Percentiles rank a stretch among this genome's conserved stretches.
Conservation (phyloP, 1,284 basidiomycete genomes). For the Puccinia polysora region DNA sequence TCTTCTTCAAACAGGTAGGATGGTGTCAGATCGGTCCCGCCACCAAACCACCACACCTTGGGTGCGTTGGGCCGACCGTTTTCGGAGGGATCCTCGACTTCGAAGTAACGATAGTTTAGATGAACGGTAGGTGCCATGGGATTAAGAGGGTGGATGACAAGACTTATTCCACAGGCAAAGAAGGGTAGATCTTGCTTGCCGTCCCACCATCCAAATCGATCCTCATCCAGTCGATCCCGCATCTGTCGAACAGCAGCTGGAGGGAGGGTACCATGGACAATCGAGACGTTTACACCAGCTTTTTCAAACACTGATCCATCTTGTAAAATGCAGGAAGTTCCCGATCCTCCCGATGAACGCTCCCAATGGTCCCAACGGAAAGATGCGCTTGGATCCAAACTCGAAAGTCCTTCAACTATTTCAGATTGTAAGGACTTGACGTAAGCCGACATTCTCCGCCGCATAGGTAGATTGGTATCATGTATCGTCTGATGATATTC, state of each 20-base stretch:
- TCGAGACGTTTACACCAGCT: constrained; percentile 89
- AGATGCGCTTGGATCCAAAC: constrained; percentile 66
- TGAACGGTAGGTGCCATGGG: constrained; percentile 67
- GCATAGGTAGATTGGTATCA: constrained; percentile 60
- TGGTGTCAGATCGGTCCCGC: constrained; percentile 92
- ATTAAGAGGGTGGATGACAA: constrained; percentile 90
- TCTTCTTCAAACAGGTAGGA: constrained; percentile 77
- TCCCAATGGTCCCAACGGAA: constrained; percentile 88
- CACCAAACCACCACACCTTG: constrained; percentile 97
- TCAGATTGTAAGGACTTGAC: constrained; percentile 72
- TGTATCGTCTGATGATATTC: neutral
- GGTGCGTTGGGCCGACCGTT: constrained; percentile 55
- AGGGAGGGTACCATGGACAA: constrained; percentile 83
- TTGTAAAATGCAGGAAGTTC: constrained; percentile 81
- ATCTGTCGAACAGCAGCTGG: constrained; percentile 87
- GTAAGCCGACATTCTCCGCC: constrained; percentile 72
- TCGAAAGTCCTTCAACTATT: constrained; percentile 75
- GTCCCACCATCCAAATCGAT: constrained; percentile 49
- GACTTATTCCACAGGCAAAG: constrained; percentile 83
- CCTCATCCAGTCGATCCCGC: constrained; percentile 59
- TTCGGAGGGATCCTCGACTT: constrained; percentile 54
- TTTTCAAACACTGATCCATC: constrained; percentile 78
- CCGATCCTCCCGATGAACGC: constrained; percentile 75
- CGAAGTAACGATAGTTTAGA: constrained; percentile 97
- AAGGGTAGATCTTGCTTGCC: constrained; percentile 68